Percentiles rank a stretch among this genome's conserved stretches.
Evolutionary conservation across 192 early-diverging fungal species (phyloP).

Genomic region (Endogone sp.): DNA sequence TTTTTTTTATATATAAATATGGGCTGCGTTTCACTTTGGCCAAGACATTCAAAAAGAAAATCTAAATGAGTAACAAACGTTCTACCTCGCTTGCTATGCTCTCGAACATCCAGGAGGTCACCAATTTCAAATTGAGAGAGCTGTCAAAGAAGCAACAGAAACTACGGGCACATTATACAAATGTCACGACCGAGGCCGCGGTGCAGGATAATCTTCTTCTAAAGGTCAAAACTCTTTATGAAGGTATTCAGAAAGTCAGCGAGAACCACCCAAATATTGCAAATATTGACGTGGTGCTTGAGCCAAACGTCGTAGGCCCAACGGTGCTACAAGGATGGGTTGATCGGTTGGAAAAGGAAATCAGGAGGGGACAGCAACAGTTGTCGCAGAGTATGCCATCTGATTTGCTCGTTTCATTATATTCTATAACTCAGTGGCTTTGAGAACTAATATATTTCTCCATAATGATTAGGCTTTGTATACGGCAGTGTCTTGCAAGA

Average conservation of each 20-base stretch:
- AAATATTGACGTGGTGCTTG: background rate
- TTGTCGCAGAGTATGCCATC: background rate
- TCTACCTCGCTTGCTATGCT: background rate
- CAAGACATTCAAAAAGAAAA: no score
- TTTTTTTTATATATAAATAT: no score
- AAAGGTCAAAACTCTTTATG: background rate
- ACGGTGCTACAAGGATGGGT: background rate
- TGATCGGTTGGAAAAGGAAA: background rate
- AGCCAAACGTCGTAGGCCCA: background rate
- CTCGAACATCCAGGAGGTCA: background rate
- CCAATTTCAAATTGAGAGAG: background rate
- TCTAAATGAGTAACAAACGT: no score
- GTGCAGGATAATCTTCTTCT: background rate
- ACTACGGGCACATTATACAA: background rate
- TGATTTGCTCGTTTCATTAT: no score
- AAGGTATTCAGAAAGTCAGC: background rate
- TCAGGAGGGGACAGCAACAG: background rate
- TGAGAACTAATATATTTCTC: no score
- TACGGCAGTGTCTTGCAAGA: background rate
- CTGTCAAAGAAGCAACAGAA: background rate
- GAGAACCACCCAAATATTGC: background rate
- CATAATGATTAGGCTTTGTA: background rate
- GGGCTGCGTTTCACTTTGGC: no score
- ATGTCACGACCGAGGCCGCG: background rate
- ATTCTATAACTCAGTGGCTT: no score